Conservation (phyloP, 805 yeast genomes). For the Monosporozyma siamensis region DNA sequence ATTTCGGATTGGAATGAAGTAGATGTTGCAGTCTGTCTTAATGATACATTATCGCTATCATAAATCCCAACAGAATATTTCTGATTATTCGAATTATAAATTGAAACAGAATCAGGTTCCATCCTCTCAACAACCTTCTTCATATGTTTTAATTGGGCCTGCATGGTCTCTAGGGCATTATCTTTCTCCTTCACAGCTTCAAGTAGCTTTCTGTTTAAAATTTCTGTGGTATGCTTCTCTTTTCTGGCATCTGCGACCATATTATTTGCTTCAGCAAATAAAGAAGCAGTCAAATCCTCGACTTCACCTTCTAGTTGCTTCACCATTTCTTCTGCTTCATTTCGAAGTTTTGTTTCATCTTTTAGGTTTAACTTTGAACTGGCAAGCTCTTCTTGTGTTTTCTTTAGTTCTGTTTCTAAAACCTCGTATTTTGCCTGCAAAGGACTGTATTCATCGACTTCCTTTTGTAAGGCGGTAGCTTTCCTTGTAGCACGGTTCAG, state of each 20-base stretch:
- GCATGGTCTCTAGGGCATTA: slow-evolving; percentile 50
- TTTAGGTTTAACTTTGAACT: slow-evolving; percentile 25
- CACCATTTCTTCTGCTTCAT: slow-evolving; percentile 49
- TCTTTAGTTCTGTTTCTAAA: slow-evolving; percentile 23
- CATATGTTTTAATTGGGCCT: slow-evolving; percentile 57
- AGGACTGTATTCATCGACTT: slow-evolving; percentile 21
- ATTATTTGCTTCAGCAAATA: slow-evolving; percentile 75
- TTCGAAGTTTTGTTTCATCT: slow-evolving; percentile 31
- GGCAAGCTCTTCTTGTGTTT: slow-evolving; percentile 24
- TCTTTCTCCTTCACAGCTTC: slow-evolving; percentile 61
- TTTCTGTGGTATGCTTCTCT: slow-evolving; percentile 50
- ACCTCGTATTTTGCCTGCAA: slow-evolving; percentile 29
- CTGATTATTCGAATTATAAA: slow-evolving; percentile 3
- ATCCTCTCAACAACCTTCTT: slow-evolving; percentile 50
- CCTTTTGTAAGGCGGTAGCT: slow-evolving; percentile 19
- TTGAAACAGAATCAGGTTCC: slow-evolving; percentile 25
- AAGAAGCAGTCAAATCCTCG: slow-evolving; percentile 66
- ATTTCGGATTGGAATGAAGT: slow-evolving; percentile 7
- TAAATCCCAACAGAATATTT: slow-evolving; percentile 9
- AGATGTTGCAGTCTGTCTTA: slow-evolving; percentile 13
- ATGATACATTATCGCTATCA: slow-evolving; percentile 14
- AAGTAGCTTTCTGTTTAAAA: slow-evolving; percentile 46
- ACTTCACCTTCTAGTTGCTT: slow-evolving; percentile 59
- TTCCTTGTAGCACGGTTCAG: slow-evolving; percentile 34
- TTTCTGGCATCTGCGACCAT: slow-evolving; percentile 76